Conservation (phyloP, 257 asterid species). For the Fraxinus anomala region DNA sequence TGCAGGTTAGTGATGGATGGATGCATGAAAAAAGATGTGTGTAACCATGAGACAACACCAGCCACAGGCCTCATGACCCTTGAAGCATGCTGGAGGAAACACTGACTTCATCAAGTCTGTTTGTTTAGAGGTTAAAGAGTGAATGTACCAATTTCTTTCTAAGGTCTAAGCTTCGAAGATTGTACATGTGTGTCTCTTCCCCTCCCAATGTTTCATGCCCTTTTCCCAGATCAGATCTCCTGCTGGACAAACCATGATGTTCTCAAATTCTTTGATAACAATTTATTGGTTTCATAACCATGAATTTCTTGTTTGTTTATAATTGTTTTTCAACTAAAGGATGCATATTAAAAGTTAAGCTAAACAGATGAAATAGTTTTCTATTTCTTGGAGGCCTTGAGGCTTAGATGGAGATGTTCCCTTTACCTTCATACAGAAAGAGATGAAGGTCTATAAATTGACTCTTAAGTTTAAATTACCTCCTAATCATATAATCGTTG, state of each 20-base stretch:
- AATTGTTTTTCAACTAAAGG: not conserved
- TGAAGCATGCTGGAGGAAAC: not conserved
- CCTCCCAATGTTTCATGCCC: not conserved
- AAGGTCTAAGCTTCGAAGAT: not conserved
- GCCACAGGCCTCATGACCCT: not conserved
- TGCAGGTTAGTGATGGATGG: not conserved
- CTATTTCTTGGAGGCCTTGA: not conserved
- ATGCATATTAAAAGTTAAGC: not conserved
- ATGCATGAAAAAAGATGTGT: not conserved
- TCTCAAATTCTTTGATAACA: not conserved
- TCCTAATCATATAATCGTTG: not conserved
- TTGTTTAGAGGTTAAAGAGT: not conserved
- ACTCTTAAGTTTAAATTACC: not conserved
- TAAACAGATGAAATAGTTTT: not conserved
- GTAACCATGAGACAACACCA: not conserved
- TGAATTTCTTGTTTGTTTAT: not conserved
- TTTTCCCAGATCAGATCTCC: not conserved
- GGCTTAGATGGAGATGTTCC: not conserved
- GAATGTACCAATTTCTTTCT: not conserved
- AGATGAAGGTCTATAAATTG: not conserved
- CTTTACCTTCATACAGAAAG: not conserved
- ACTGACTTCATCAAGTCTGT: not conserved
- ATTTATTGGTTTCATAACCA: not conserved
- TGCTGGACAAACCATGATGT: not conserved
- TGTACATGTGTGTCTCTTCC: not conserved